Conservation (phyloP, 2,329 filamentous ascomycete species). For the Myotisia sp. region DNA sequence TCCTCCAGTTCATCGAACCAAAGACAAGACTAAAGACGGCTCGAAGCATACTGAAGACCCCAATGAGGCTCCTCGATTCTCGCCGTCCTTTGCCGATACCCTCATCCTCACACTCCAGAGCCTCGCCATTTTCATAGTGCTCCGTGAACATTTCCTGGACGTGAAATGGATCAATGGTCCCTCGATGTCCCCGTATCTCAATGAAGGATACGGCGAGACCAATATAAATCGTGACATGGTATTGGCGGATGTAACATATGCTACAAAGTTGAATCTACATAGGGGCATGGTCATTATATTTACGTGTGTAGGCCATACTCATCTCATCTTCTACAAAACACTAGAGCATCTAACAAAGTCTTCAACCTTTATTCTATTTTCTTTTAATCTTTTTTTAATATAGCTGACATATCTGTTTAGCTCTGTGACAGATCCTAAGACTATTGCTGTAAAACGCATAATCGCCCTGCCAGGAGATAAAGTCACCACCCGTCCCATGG, state of each 20-base stretch:
- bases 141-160: conserved; percentile 28
- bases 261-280: conserved; percentile 39
- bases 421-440: conserved; percentile 56
- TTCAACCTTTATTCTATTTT: background rate
- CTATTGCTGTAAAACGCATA: conserved; percentile 65
- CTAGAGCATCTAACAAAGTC: no score
- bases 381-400: conserved; percentile 1
- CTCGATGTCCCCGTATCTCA: conserved; percentile 68
- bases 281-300: conserved; percentile 65
- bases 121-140: conserved; percentile 12
- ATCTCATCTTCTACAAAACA: conserved; percentile 2
- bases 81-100: background rate
- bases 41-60: background rate
- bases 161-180: conserved; percentile 32
- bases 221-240: conserved; percentile 29
- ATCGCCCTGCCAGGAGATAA: conserved; percentile 68
- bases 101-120: background rate
- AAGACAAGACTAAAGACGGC: background rate
- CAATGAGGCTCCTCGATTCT: background rate
- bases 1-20: background rate
- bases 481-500: conserved; percentile 49
- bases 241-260: conserved; percentile 28
- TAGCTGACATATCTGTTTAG: conserved; percentile 29
- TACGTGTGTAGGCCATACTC: conserved; percentile 14
- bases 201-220: conserved; percentile 43